Evolutionary conservation across 371 early-diverging fungal genomes (phyloP).

Genomic region (Parasitella parasitica): DNA sequence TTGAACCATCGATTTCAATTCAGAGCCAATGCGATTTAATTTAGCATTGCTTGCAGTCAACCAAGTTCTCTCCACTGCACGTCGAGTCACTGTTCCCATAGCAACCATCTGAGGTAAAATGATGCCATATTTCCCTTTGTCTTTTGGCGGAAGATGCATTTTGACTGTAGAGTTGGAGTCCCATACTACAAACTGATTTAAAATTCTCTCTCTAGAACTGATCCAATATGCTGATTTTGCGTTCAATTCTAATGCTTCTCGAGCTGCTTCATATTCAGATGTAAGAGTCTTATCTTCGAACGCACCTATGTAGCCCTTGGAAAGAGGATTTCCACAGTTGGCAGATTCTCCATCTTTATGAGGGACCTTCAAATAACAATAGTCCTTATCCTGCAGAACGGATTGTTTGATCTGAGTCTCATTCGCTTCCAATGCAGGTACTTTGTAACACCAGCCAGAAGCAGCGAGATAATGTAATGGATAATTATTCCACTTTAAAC

Average conservation of each 20-base stretch:
- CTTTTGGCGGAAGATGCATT: conserved; percentile 50
- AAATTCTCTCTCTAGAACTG: conserved; percentile 80
- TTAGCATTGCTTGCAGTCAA: conserved; percentile 96
- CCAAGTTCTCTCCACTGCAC: conserved; percentile 95
- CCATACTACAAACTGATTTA: conserved; percentile 87
- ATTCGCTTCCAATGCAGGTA: conserved; percentile 26
- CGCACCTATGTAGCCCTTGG: conserved; percentile 73
- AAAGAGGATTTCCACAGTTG: conserved; percentile 87
- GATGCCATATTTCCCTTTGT: conserved; percentile 61
- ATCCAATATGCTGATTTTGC: conserved; percentile 92
- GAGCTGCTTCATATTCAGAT: conserved; percentile 71
- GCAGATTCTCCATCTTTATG: conserved; percentile 84
- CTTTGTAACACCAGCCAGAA: conserved; percentile 85
- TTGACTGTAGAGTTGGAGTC: conserved; percentile 39
- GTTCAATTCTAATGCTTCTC: conserved; percentile 77
- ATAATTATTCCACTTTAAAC: conserved; percentile 81
- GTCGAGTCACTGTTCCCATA: conserved; percentile 97
- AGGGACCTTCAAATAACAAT: conserved; percentile 75
- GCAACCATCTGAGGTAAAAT: conserved; percentile 89
- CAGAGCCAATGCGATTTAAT: conserved; percentile 88
- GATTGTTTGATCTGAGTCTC: conserved; percentile 14
- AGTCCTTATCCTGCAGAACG: conserved; percentile 35
- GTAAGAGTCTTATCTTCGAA: conserved; percentile 83
- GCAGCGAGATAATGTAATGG: conserved; percentile 71
- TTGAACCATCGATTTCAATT: conserved; percentile 86